Evolutionary conservation across 2,329 filamentous ascomycete species (phyloP), one percentile per base, ranked within the genome.

Genomic region (Aspergillus novoparasiticus): DNA sequence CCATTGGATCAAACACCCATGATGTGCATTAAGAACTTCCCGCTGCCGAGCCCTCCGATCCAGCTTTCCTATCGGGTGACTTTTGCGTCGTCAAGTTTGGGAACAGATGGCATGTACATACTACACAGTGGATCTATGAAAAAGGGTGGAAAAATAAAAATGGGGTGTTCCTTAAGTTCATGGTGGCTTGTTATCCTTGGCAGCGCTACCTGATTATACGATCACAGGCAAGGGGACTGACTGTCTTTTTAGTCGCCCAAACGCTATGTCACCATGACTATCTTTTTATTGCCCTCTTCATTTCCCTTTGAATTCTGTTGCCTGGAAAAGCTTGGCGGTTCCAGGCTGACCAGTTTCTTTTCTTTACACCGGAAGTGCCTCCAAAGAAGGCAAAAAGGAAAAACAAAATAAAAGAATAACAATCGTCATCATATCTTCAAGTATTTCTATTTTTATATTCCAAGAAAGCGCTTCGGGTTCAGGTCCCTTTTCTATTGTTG

Each of bases 1-100:
- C 59, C 19, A 64, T 64, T 66, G 64, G 64, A 30, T 30, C 45
- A 64, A 41, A 26, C 30, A 6, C 19, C 21, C 32, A n/a, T 62
- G 60, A 64, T 64, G 53, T 59, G 51, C 60, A 59, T 46, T 55
- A 39, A 55, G 59, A 60, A 57, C 59, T 64, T 65, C 57, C 55
- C 46, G 41, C 58, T 61, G 61, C 59, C 64, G 59, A 58, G 61
- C 57, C 43, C 54, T 45, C 46, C 30, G 43, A 23, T 34, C 43
- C 54, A 54, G 57, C 21, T 46, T 54, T 28, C 45, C 34, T 56
- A 56, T 64, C 59, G 62, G 62, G 41, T 64, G 62, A 64, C 34
- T 36, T 36, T 36, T 36, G 12, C 34, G 34, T 36, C 34, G 14
- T 36, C 34, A 34, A 34, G 32, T 34, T 34, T 12, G 32, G 11